Base-by-base conservation (phyloP, 495 filamentous ascomycete species). In the Penicillium antarcticum region DNA sequence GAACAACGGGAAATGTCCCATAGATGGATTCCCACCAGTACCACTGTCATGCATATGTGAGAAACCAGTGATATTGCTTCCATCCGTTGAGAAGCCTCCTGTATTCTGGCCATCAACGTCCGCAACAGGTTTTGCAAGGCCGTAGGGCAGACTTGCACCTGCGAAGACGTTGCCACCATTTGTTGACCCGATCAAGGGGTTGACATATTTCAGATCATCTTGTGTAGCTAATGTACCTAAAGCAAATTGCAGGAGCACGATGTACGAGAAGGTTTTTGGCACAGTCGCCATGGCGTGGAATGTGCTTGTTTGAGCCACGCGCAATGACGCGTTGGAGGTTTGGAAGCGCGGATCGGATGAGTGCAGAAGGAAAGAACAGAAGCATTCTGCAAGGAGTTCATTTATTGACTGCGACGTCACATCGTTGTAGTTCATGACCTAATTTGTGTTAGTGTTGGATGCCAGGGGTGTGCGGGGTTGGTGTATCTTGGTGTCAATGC, bases 1-100 rank as follows among this genome's bases (percentile, higher is more conserved):
- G 51, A 90, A 88, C 11, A 89, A 62, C 9, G 86, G 79, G 49
- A 89, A 90, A 61, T 87, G 85, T 9, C 87, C 87, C 31, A 89
- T 67, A n/a, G 79, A 84, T 1, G 85, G 84, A 16, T 77, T 71
- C 5, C 85, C 85, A 10, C 86, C 86, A 11, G 84, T 87, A 0
- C 86, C 86, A 26, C 78, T 81, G 61, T 88, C 86, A 58, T 89
- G 86, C 72, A 87, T 73, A 12, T 81, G 72, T 10, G 80, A 83
- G 58, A 83, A 84, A 18, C 81, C 81, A 13, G 78, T 83, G 37
- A 89, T 76, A 26, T 74, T 70, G 38, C 74, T 75, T 11, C 78
- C 80, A 45, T 89, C 86, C 1, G 86, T 76, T 2, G 85, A 80
- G 61, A 88, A 90, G 2, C 87, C 87, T 29, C 85, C 85, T 46